Evolutionary conservation across 108 stramenopile genomes (phyloP).

Genomic region (Cyclotella kingstonii): DNA sequence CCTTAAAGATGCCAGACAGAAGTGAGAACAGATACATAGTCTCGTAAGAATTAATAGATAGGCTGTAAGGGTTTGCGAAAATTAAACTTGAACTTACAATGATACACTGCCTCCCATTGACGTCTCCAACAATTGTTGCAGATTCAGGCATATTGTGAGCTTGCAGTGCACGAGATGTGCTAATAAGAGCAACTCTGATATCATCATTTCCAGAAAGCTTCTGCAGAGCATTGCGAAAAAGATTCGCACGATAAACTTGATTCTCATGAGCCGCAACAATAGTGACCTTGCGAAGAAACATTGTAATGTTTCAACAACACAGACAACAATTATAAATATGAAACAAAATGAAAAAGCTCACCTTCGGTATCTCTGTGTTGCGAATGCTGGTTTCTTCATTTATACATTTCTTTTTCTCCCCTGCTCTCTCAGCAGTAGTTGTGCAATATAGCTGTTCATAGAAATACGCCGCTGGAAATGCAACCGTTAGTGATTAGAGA

Average conservation of each 20-base stretch:
- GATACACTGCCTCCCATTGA: slow-evolving; percentile 77
- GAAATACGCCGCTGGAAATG: slow-evolving; percentile 88
- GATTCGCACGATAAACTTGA: slow-evolving; percentile 79
- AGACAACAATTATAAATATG: background rate
- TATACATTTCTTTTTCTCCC: slow-evolving; percentile 28
- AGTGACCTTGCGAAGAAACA: slow-evolving; percentile 41
- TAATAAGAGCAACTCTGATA: slow-evolving; percentile 75
- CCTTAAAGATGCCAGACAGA: slow-evolving; percentile 1
- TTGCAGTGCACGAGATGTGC: slow-evolving; percentile 39
- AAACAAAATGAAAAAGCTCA: slow-evolving; percentile 1
- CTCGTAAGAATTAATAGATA: background rate
- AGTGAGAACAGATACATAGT: background rate
- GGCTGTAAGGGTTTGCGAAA: background rate
- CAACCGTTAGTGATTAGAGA: too few relatives aligned
- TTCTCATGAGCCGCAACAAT: slow-evolving; percentile 84
- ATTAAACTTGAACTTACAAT: slow-evolving; percentile 40
- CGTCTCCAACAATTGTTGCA: slow-evolving; percentile 61
- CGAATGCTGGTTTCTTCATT: slow-evolving; percentile 2
- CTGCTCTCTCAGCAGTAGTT: slow-evolving; percentile 19
- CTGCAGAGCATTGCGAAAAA: slow-evolving; percentile 74
- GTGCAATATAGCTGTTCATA: slow-evolving; percentile 70
- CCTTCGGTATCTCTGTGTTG: slow-evolving; percentile 20
- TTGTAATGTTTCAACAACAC: background rate
- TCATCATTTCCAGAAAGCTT: slow-evolving; percentile 66
- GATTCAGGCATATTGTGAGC: slow-evolving; percentile 21